Evolutionary conservation across 768 basidiomycete genomes (phyloP).

Genomic region (Saitozyma sp.): DNA sequence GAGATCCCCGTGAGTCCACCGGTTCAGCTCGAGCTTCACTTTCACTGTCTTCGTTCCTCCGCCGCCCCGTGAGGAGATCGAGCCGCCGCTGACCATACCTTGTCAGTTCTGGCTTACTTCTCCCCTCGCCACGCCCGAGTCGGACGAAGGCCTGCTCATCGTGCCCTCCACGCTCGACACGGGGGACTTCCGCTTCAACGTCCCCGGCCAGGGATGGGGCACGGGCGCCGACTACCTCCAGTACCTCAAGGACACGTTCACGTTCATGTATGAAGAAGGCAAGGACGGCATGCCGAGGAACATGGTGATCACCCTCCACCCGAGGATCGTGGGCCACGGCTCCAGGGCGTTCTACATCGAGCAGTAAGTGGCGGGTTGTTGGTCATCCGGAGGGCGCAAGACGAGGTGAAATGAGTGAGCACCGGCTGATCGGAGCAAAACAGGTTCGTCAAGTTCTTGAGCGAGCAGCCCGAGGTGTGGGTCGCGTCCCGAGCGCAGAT

Average conservation of each 20-base stretch:
- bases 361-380: conserved; percentile 1
- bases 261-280: conserved; percentile 8
- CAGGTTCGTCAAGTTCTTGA: conserved; percentile 14
- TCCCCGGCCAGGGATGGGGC: conserved; percentile 12
- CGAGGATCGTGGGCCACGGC: conserved; percentile 13
- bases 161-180: conserved; percentile 27
- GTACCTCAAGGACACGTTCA: conserved; percentile 15
- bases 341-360: conserved; percentile 15
- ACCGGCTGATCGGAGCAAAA: background rate
- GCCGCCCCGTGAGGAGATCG: conserved; percentile 10
- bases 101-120: conserved; percentile 16
- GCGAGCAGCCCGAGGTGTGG: conserved; percentile 11
- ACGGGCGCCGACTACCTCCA: conserved; percentile 14
- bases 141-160: conserved; percentile 24
- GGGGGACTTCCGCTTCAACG: conserved; percentile 22
- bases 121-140: conserved; percentile 3
- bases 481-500: conserved; percentile 12
- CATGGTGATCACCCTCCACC: conserved; percentile 15
- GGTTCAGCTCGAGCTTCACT: background rate
- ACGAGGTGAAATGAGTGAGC: background rate
- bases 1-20: conserved; percentile 6
- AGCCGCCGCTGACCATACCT: conserved; percentile 1
- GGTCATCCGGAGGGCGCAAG: background rate
- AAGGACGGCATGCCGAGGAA: conserved; percentile 10
- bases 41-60: background rate